Base-by-base conservation (phyloP, 2,329 filamentous ascomycete species). In the Neonectria coccinea region DNA sequence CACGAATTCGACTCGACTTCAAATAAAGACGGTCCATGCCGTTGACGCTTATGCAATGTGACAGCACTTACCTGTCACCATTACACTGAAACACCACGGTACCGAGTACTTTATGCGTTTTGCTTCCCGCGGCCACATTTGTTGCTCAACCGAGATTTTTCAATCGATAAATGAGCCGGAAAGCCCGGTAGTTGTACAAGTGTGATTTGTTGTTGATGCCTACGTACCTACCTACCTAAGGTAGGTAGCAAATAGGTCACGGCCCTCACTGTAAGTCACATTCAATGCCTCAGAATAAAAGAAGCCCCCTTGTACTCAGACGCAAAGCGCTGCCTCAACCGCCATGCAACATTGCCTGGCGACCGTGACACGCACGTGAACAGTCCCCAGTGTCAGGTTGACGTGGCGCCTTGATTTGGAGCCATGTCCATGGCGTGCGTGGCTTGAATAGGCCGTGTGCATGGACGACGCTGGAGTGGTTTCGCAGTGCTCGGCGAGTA, bases 401-500 rank as follows among this genome's bases (percentile, higher is more conserved):
- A 48, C 22, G 45, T 27, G 45, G 45, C 45, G 45, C 45, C 45
- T 48, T 6, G 12, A 14, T 48, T 48, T 29, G 45, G 10, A 10
- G 22, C 45, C 16, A 29, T 29, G 16, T 48, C 16, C 22, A 48
- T 48, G 45, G 45, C 45, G 45, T 45, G 42, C 45, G 45, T 29
- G 41, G 41, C 41, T 47, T 16, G 45, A 25, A 29, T 48, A 27
- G 45, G 45, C 8, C 45, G 22, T 48, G 22, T 48, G 12, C n/a
- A 16, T 27, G 22, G 45, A 48, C 27, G 45, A 48, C 14, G 22
- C 45, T 7, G 22, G 27, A 33, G 12, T 29, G 22, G 22, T n/a
- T 48, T 48, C 45, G 45, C 45, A 25, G 14, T 29, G 22, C 45
- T 48, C 45, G 22, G 45, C 45, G 22, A 48, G 45, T 25, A 29